Evolutionary conservation across 2,329 filamentous ascomycete species (phyloP).

Genomic region (Aureobasidium sp.): DNA sequence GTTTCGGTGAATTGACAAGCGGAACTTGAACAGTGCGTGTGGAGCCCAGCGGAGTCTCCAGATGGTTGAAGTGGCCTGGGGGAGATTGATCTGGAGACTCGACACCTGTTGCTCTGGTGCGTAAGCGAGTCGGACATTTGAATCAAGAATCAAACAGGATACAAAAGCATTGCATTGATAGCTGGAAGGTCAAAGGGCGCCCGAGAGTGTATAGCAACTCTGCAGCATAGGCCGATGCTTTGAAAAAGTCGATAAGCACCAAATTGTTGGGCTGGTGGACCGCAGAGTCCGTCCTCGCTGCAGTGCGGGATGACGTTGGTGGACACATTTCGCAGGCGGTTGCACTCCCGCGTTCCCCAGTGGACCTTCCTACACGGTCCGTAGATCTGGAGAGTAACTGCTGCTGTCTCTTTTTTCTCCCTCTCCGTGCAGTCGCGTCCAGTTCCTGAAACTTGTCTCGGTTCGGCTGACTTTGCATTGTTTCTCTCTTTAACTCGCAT

Average conservation of each 20-base stretch:
- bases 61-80: neutral
- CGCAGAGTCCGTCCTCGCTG: neutral
- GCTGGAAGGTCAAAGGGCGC: neutral
- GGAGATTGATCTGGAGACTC: slow-evolving; percentile 1
- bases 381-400: slow-evolving; percentile 4
- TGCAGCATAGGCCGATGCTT: neutral
- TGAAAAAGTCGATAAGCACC: slow-evolving; percentile 5
- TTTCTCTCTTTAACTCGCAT: slow-evolving; percentile 9
- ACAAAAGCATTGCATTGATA: no score
- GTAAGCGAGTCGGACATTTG: neutral
- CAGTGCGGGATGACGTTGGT: slow-evolving; percentile 3
- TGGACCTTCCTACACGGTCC: slow-evolving; percentile 1
- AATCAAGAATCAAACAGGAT: neutral
- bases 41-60: slow-evolving; percentile 11
- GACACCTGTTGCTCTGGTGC: neutral
- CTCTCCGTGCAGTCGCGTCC: neutral
- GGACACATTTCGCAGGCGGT: neutral
- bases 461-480: slow-evolving; percentile 11
- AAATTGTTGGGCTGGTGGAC: slow-evolving; percentile 6
- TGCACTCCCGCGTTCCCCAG: slow-evolving; percentile 10
- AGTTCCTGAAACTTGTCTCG: slow-evolving; percentile 15
- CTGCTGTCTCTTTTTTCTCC: slow-evolving; percentile 1
- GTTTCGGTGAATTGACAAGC: slow-evolving; percentile 8
- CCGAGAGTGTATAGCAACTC: neutral
- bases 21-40: slow-evolving; percentile 4